Percentiles rank a stretch among this genome's conserved stretches.
Conservation (phyloP, 202 grass and related monocot species). For the Panicum hallii region DNA sequence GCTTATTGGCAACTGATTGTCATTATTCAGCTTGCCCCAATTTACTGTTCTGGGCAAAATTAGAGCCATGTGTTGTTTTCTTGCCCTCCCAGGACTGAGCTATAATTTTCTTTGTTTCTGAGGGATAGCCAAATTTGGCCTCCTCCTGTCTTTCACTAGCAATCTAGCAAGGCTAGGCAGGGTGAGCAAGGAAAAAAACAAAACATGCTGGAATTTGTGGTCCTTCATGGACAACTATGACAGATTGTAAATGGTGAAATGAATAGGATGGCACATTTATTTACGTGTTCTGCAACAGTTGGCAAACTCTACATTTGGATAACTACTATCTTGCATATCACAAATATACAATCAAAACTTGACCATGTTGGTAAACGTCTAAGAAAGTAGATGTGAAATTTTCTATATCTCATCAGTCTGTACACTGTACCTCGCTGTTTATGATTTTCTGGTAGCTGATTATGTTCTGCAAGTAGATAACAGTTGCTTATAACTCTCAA, state of each 20-base stretch:
- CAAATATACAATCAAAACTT: too few species aligned
- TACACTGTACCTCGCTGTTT: conserved; percentile 14
- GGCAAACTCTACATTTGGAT: not conserved
- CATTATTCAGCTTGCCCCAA: not conserved
- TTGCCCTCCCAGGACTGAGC: not conserved
- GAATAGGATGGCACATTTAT: not conserved
- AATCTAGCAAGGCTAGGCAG: not conserved
- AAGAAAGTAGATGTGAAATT: conserved; percentile 16
- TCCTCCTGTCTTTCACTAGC: not conserved
- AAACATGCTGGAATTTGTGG: not conserved
- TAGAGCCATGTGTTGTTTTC: not conserved
- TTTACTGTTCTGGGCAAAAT: not conserved
- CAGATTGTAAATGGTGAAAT: conserved; percentile 13
- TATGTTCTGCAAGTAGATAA: conserved; percentile 24
- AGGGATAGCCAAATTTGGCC: not conserved
- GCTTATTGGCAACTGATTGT: not conserved
- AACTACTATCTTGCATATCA: conserved; percentile 2
- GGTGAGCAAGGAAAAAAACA: not conserved
- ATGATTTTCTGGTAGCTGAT: conserved; percentile 27
- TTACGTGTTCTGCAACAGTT: not conserved
- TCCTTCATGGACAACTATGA: not conserved
- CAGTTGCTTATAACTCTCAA: conserved; percentile 7
- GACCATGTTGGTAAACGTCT: conserved; percentile 21
- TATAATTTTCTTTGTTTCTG: not conserved
- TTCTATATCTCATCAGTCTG: conserved; percentile 32